Base-by-base conservation (phyloP, 164 flowering plant species). In the Malania oleifera region DNA sequence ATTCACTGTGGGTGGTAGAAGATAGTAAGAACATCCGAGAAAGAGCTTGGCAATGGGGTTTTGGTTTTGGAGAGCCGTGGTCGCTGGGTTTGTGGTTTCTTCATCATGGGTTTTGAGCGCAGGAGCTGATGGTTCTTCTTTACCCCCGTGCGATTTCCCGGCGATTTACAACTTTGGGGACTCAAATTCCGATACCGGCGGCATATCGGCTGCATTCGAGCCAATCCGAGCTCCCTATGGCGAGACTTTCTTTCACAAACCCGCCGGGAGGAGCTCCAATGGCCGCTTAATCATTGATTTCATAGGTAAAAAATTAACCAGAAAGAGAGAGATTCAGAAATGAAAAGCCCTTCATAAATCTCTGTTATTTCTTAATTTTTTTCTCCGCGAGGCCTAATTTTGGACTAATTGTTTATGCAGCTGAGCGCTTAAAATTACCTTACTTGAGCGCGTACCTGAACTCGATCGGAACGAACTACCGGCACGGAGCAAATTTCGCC, bases 151-250 rank as follows among this genome's bases (percentile, higher is more conserved):
- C n/a, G n/a, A n/a, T n/a, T 55, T 63, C 11, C 66, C 66, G 1
- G 66, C 66, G 0, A 44, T 63, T 17, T 63, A 54, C 47, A 63
- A 54, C 31, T 63, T 63, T 13, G 66, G 66, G 20, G 66, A 63
- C 60, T 63, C 66, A 4, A 63, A 63, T 37, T 63, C 66, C 25
- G 66, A 63, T 47, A 63, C 66, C 17, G 60, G 66, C 11, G 66
- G 44, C 15, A 17, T 10, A 13, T 63, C 59, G 7, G 66, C 60
- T 11, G 60, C 66, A 3, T 19, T 63, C 10, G 7, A 7, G 2
- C 60, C 22, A 8, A 25, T 55, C 18, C 54, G 28, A 5, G 37
- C 54, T 15, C 66, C 66, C 20, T 45, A 55, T 14, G 66, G 66
- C 9, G 48, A 54, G 26, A 46, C 53, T 3, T 45, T 23, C 59